Percentiles rank a stretch among this genome's conserved stretches.
Evolutionary conservation across 768 basidiomycete species (phyloP).

Genomic region (Boletus rubroflammeus): DNA sequence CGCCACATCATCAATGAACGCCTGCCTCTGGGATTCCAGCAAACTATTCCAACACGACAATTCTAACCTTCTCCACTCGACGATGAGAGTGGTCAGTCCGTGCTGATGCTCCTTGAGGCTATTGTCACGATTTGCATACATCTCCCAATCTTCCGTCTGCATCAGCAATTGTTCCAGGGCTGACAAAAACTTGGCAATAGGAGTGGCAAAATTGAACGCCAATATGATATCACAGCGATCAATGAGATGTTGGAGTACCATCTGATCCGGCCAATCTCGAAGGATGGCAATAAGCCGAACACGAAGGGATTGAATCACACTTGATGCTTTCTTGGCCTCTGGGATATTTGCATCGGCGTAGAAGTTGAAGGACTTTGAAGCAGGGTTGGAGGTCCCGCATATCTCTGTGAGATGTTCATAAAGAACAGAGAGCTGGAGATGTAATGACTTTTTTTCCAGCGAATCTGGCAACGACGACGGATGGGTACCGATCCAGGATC

Average conservation of each 20-base stretch:
- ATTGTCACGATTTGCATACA: constrained; percentile 90
- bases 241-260: constrained; percentile 85
- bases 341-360: constrained; percentile 74
- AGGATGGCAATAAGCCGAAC: constrained; percentile 54
- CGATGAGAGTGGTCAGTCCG: constrained; percentile 64
- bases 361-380: constrained; percentile 56
- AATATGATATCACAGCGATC: constrained; percentile 68
- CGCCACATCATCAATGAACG: constrained; percentile 43
- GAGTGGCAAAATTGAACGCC: constrained; percentile 55
- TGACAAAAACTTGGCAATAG: constrained; percentile 79
- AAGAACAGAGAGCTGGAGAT: constrained; percentile 51
- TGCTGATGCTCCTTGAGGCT: constrained; percentile 67
- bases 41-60: constrained; percentile 82
- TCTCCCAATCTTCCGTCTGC: constrained; percentile 95
- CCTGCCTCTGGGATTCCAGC: constrained; percentile 62
- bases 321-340: constrained; percentile 62
- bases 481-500: constrained; percentile 31
- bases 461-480: constrained; percentile 34
- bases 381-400: constrained; percentile 15
- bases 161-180: constrained; percentile 80
- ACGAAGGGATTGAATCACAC: constrained; percentile 48
- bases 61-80: constrained; percentile 89
- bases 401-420: constrained; percentile 38
- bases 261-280: constrained; percentile 93
- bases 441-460: constrained; percentile 50